These are phyloP conservation scores for Talaromyces sp. DNA, from an alignment of 2,329 filamentous ascomycete genomes.

Conservation along the genomic window DNA sequence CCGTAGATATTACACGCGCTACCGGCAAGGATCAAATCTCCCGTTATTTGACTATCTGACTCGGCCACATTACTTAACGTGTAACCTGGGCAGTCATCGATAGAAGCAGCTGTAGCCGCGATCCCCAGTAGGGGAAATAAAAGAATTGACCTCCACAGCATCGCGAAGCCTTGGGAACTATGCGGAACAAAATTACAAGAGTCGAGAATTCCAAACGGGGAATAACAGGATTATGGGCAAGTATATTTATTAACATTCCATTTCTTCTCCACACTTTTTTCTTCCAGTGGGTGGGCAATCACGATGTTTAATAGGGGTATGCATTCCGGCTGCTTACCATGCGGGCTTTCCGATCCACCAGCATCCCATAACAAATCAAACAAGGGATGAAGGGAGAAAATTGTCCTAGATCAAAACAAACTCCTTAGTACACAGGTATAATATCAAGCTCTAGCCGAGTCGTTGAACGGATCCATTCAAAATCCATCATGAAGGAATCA, in stretches of 20 bases:
- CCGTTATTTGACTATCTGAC: slow-evolving; percentile 43
- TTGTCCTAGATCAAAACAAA: not conserved
- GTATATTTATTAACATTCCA: not conserved
- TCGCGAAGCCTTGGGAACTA: not conserved
- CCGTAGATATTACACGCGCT: slow-evolving; percentile 61
- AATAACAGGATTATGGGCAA: not conserved
- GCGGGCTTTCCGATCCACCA: not conserved
- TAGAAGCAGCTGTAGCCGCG: not conserved
- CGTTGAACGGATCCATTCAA: not conserved
- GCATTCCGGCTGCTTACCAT: slow-evolving; percentile 3
- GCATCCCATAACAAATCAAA: not conserved
- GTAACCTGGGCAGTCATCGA: slow-evolving; percentile 38
- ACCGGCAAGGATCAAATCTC: slow-evolving; percentile 67
- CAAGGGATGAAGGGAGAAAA: slow-evolving; percentile 12
- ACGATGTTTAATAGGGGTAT: not conserved
- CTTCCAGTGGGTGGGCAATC: not conserved
- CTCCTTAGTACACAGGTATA: not conserved
- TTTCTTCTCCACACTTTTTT: not conserved
- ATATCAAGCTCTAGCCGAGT: not conserved
- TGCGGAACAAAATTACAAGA: not conserved
- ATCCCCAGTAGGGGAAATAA: not conserved
- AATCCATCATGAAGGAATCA: not conserved
- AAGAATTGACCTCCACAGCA: slow-evolving; percentile 4
- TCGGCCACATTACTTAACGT: slow-evolving; percentile 33
- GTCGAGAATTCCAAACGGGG: not conserved